Conservation (phyloP, 176 grass and related monocot species). For the Avena eriantha region DNA sequence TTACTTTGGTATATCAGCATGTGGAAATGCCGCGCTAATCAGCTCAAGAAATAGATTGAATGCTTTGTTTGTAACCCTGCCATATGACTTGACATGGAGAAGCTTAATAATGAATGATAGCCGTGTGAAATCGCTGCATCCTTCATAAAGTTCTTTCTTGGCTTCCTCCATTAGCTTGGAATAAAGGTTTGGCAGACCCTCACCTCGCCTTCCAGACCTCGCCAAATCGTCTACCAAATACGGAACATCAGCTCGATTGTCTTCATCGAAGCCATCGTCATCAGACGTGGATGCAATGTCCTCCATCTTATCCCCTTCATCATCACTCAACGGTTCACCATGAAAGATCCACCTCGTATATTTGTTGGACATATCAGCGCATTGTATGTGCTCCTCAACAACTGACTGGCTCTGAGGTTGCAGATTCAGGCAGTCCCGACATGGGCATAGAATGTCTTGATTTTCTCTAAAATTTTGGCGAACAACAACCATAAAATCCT, state of each 20-base stretch:
- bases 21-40: neutral
- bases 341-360: neutral
- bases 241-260: neutral
- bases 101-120: conserved; percentile 3
- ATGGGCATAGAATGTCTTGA: neutral
- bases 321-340: neutral
- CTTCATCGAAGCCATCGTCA: neutral
- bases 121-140: neutral
- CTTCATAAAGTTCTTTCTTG: conserved; percentile 7
- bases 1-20: conserved; percentile 5
- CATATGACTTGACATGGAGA: neutral
- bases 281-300: neutral
- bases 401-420: neutral
- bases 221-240: neutral
- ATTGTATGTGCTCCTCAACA: neutral
- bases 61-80: neutral
- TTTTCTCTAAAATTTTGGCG: neutral
- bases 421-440: neutral
- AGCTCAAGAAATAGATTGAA: neutral
- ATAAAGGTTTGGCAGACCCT: neutral
- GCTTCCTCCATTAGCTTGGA: conserved; percentile 3
- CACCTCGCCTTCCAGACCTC: neutral
- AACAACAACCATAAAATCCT: neutral
- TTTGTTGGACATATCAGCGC: neutral
- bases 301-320: neutral